phyloP scores from a whole-genome alignment of 495 filamentous ascomycete genomes.

The Pyronema domesticum region DNA sequence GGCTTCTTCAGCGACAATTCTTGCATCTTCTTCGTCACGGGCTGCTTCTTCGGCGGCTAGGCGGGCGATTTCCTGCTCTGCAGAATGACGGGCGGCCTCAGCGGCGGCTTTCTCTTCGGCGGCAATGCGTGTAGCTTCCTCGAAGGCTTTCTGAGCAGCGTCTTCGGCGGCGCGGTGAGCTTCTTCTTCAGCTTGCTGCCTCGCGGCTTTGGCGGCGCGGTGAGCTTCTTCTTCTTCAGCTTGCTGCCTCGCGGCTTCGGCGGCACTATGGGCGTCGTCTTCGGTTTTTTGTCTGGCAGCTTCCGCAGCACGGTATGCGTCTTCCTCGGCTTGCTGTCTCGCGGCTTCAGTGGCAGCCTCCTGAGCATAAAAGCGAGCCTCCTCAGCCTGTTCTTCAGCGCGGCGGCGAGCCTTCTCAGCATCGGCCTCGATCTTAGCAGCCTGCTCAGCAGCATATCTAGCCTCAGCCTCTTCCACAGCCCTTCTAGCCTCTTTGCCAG shows the following conservation, averaged over 20 bases:
- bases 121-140: neutral
- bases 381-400: too few relatives aligned
- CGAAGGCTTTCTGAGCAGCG: neutral
- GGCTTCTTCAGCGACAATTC: neutral
- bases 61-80: neutral
- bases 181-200: neutral
- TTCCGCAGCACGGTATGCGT: neutral
- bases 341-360: too few relatives aligned
- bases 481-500: too few relatives aligned
- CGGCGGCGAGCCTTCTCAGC: too few relatives aligned
- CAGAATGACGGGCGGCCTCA: neutral
- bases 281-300: neutral
- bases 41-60: neutral
- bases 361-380: too few relatives aligned
- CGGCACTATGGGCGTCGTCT: neutral
- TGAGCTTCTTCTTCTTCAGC: neutral
- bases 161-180: neutral
- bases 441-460: too few relatives aligned
- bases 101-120: neutral
- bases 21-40: neutral
- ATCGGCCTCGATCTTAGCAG: too few relatives aligned
- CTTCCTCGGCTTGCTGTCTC: neutral
- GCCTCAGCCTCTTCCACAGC: neutral
- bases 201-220: neutral
- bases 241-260: neutral